Conservation (phyloP, 106 monocot species). For the Dendrobium officinale region DNA sequence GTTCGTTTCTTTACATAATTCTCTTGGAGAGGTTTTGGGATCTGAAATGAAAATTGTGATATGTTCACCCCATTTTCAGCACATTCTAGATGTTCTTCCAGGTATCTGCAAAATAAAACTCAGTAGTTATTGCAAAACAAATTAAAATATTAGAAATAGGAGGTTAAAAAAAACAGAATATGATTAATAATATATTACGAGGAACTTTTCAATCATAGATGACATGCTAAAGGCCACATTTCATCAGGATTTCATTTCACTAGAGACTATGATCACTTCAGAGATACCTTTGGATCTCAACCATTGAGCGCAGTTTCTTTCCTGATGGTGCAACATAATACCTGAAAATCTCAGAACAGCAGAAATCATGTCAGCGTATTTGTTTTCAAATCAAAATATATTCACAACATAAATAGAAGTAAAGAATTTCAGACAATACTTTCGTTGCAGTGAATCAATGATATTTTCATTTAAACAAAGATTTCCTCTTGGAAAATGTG, state of each 20-base stretch:
- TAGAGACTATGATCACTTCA: neutral
- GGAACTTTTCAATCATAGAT: neutral
- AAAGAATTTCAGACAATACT: neutral
- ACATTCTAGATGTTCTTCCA: constrained; percentile 51
- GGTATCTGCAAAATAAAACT: constrained; percentile 30
- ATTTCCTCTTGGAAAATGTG: constrained; percentile 5
- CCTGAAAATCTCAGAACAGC: constrained; percentile 27
- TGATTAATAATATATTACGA: neutral
- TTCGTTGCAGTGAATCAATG: neutral
- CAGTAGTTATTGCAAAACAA: neutral
- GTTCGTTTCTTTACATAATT: constrained; percentile 64
- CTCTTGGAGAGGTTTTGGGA: constrained; percentile 64
- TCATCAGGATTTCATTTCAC: neutral
- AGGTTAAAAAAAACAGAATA: neutral
- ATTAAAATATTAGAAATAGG: neutral
- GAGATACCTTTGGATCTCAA: constrained; percentile 62
- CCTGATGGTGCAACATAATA: constrained; percentile 72
- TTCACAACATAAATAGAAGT: constrained; percentile 5
- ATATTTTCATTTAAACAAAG: constrained; percentile 4
- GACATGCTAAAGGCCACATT: neutral
- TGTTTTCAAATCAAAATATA: neutral
- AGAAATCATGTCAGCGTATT: neutral
- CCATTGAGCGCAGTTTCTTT: constrained; percentile 71
- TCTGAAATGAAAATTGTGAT: constrained; percentile 68
- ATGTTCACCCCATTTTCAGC: constrained; percentile 31